phyloP scores from a whole-genome alignment of 495 filamentous ascomycete species.

The Penicillium goetzii region DNA sequence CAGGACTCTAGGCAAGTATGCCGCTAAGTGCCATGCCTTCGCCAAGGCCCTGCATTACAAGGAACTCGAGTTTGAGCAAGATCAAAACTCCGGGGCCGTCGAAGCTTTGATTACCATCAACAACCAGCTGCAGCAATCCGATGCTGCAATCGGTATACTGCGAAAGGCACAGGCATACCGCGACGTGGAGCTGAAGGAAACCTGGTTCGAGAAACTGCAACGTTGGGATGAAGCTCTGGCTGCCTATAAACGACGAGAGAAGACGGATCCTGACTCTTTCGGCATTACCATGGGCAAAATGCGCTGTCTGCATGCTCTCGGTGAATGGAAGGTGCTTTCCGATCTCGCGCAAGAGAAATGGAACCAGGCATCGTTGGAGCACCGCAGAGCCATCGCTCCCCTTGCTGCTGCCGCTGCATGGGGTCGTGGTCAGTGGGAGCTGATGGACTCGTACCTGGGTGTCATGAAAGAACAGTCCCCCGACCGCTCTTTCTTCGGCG shows the following conservation, averaged over 20 bases:
- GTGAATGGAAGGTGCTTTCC: slow-evolving; percentile 94
- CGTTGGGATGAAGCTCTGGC: slow-evolving; percentile 97
- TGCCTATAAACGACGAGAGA: slow-evolving; percentile 81
- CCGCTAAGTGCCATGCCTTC: slow-evolving; percentile 93
- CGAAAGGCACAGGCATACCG: slow-evolving; percentile 92
- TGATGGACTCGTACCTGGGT: slow-evolving; percentile 94
- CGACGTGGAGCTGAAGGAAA: slow-evolving; percentile 92
- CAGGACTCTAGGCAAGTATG: slow-evolving; percentile 86
- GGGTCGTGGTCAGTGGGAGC: slow-evolving; percentile 94
- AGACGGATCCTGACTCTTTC: slow-evolving; percentile 72
- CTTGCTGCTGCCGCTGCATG: slow-evolving; percentile 96
- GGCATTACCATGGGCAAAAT: slow-evolving; percentile 99
- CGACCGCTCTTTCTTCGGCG: slow-evolving; percentile 95
- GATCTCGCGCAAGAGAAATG: slow-evolving; percentile 89
- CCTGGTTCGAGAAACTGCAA: slow-evolving; percentile 97
- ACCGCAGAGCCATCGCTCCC: slow-evolving; percentile 85
- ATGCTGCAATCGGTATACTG: slow-evolving; percentile 95
- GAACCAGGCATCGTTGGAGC: slow-evolving; percentile 80
- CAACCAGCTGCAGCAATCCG: slow-evolving; percentile 95
- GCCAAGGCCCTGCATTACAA: slow-evolving; percentile 99
- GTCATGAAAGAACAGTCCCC: slow-evolving; percentile 93
- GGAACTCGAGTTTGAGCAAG: slow-evolving; percentile 95
- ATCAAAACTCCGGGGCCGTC: slow-evolving; percentile 92
- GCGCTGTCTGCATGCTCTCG: slow-evolving; percentile 95
- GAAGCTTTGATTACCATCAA: slow-evolving; percentile 98